phyloP scores from a whole-genome alignment of 2,329 filamentous ascomycete species.

The Alternaria solani region DNA sequence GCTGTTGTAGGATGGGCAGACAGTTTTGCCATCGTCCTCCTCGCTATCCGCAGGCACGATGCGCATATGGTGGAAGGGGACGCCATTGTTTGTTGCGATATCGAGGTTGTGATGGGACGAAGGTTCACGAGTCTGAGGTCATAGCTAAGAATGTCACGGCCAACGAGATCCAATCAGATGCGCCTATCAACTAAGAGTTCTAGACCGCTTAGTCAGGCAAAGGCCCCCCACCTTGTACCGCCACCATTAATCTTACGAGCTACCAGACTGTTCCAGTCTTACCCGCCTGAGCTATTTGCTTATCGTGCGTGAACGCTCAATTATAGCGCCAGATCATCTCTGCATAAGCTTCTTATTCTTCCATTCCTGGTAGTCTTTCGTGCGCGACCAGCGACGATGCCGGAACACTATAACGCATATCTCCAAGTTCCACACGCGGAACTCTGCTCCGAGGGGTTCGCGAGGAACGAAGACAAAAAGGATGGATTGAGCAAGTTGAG shows the following conservation, averaged over 20 bases:
- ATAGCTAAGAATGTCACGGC: constrained; percentile 18
- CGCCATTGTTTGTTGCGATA: constrained; percentile 32
- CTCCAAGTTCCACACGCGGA: constrained; percentile 24
- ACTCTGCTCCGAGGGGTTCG: constrained; percentile 44
- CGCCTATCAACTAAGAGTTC: constrained; percentile 10
- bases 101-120: background rate
- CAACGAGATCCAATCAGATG: constrained; percentile 21
- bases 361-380: background rate
- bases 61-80: constrained; percentile 41
- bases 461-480: constrained; percentile 45
- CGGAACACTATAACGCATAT: constrained; percentile 36
- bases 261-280: constrained; percentile 13
- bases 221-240: constrained; percentile 18
- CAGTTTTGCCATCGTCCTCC: constrained; percentile 5
- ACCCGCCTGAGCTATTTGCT: constrained; percentile 17
- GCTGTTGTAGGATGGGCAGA: constrained; percentile 8
- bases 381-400: constrained; percentile 29
- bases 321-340: constrained; percentile 4
- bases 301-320: constrained; percentile 9
- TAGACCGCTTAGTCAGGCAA: constrained; percentile 27
- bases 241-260: constrained; percentile 24
- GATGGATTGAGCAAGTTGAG: constrained; percentile 57
- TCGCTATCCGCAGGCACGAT: constrained; percentile 40
- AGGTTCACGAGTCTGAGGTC: constrained; percentile 21
- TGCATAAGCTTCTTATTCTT: constrained; percentile 1